These are phyloP conservation scores for Bigelowiella natans DNA, from an alignment of 78 protist genomes.

Conservation along the genomic window DNA sequence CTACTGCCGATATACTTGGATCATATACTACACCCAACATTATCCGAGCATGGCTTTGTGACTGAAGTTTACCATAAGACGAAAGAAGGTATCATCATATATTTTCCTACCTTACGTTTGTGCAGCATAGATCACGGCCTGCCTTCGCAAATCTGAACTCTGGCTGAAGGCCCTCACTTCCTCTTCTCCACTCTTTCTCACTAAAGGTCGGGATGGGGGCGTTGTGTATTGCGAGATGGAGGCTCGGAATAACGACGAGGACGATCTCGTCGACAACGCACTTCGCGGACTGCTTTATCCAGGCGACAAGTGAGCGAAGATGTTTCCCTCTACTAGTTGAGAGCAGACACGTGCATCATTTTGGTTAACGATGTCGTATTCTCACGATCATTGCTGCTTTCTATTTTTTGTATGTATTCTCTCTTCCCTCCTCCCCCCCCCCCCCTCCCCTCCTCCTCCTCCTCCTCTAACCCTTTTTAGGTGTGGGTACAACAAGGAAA, in stretches of 20 bases:
- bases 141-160: neutral
- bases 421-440: no score
- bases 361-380: neutral
- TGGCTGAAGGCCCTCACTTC: neutral
- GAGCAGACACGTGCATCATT: no score
- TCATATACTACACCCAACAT: conserved; percentile 67
- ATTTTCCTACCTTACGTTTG: no score
- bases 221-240: conserved; percentile 67
- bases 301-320: no score
- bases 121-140: neutral
- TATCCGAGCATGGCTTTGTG: conserved; percentile 42
- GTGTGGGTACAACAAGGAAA: conserved; percentile 39
- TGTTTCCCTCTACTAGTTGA: no score
- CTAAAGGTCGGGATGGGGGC: conserved; percentile 28
- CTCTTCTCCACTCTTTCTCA: neutral
- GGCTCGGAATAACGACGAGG: conserved; percentile 28
- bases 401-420: no score
- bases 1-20: conserved; percentile 66
- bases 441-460: neutral
- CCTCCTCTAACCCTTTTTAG: no score
- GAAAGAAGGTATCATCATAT: conserved; percentile 37
- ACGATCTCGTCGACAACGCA: neutral
- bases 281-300: conserved; percentile 21
- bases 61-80: conserved; percentile 60
- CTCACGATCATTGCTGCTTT: neutral